A percentile compares a stretch with the other conserved stretches of the same genome.
These are phyloP conservation scores for Exobasidium cylindrosporum DNA, from an alignment of 1,284 basidiomycete genomes.

Conservation along the genomic window DNA sequence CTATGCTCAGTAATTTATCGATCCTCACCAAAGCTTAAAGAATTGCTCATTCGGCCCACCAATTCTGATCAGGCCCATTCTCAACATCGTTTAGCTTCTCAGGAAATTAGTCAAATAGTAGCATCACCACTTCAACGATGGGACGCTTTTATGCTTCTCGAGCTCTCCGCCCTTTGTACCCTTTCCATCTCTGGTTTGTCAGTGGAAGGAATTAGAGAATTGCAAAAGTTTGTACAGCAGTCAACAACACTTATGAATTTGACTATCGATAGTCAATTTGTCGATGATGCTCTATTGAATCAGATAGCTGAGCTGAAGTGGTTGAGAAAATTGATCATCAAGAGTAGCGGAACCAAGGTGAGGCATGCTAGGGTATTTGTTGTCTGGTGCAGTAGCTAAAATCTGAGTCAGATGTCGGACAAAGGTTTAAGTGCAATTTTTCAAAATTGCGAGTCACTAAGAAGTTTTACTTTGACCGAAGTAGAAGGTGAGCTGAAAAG, in stretches of 20 bases:
- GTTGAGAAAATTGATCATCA: neutral
- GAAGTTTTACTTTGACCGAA: neutral
- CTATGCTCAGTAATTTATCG: neutral
- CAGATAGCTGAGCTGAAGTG: neutral
- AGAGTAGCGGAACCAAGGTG: slow-evolving; percentile 7
- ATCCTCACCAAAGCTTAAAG: neutral
- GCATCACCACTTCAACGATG: neutral
- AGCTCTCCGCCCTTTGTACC: neutral
- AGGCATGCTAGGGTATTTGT: neutral
- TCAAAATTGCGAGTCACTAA: neutral
- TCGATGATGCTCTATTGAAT: neutral
- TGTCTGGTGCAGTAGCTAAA: neutral
- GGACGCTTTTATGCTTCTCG: slow-evolving; percentile 1
- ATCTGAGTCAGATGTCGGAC: slow-evolving; percentile 4
- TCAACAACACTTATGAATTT: neutral
- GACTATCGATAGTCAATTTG: slow-evolving; percentile 12
- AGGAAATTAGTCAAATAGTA: neutral
- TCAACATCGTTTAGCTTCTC: neutral
- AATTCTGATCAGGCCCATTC: neutral
- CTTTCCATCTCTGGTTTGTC: slow-evolving; percentile 4
- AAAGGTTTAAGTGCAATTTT: slow-evolving; percentile 3
- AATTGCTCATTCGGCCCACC: neutral
- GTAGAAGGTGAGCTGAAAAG: slow-evolving; percentile 5
- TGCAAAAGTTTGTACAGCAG: neutral
- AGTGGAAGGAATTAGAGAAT: neutral